A percentile compares a stretch with the other conserved stretches of the same genome.
Evolutionary conservation across 805 yeast genomes (phyloP).

Genomic region (Debaryomyces hansenii): DNA sequence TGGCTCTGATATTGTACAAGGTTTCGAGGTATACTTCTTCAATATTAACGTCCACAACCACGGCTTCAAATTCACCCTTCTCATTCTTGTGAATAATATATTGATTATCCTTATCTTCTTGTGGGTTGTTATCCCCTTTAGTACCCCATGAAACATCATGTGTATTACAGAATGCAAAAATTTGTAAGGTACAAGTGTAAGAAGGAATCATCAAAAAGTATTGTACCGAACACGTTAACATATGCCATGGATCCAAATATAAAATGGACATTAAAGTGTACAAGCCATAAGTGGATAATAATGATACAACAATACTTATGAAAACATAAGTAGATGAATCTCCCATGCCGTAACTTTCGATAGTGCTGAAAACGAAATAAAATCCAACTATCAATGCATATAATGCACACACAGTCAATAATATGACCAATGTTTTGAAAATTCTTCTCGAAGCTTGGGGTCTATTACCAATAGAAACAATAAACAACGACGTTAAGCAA

Average conservation of each 20-base stretch:
- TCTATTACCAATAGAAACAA: constrained; percentile 93
- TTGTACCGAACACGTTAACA: constrained; percentile 81
- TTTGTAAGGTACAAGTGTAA: constrained; percentile 88
- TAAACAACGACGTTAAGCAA: constrained; percentile 81
- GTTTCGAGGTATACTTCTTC: constrained; percentile 81
- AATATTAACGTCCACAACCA: constrained; percentile 79
- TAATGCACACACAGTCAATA: constrained; percentile 74
- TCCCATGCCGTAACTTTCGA: constrained; percentile 39
- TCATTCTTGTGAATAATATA: constrained; percentile 81
- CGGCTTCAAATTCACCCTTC: constrained; percentile 75
- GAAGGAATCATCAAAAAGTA: constrained; percentile 89
- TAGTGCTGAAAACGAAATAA: constrained; percentile 66
- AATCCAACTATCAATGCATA: constrained; percentile 84
- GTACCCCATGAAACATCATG: constrained; percentile 99
- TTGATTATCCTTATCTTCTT: constrained; percentile 66
- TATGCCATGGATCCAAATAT: constrained; percentile 96
- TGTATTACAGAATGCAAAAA: constrained; percentile 95
- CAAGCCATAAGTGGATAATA: constrained; percentile 89
- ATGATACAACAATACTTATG: constrained; percentile 76
- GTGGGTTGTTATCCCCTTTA: constrained; percentile 81
- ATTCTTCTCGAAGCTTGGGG: constrained; percentile 92
- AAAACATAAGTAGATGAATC: constrained; percentile 50
- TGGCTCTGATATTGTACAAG: constrained; percentile 67
- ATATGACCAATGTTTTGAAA: constrained; percentile 68
- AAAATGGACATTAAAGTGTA: constrained; percentile 79